A percentile compares a stretch with the other conserved stretches of the same genome.
phyloP scores from a whole-genome alignment of 1,139 yeast species.

The Lodderomyces theae region DNA sequence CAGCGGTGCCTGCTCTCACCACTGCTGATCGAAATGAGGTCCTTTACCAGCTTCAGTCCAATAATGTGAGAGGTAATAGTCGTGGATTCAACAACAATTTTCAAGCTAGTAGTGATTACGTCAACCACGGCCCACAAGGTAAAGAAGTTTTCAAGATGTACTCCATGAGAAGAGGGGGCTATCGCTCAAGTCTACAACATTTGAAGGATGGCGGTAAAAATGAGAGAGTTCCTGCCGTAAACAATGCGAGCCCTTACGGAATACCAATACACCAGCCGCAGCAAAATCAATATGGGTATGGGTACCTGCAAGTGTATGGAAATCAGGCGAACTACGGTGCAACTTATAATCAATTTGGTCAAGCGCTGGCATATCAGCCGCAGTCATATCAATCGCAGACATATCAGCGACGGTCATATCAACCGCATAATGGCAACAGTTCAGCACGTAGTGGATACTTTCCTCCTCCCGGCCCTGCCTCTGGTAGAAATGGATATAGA shows the following conservation, averaged over 20 bases:
- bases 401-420: too few relatives aligned
- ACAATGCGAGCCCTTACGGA: conserved; percentile 2
- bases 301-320: neutral
- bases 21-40: conserved; percentile 70
- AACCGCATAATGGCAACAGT: conserved; percentile 8
- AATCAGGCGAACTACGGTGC: neutral
- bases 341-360: neutral
- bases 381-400: too few relatives aligned
- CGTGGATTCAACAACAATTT: conserved; percentile 17
- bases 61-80: conserved; percentile 18
- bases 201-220: conserved; percentile 12
- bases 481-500: conserved; percentile 21
- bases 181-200: conserved; percentile 29
- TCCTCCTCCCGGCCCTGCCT: conserved; percentile 11
- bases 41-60: conserved; percentile 25
- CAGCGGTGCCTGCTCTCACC: conserved; percentile 59
- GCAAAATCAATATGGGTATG: neutral
- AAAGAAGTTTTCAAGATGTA: conserved; percentile 32
- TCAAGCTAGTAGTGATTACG: conserved; percentile 36
- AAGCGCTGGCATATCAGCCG: neutral
- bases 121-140: conserved; percentile 44
- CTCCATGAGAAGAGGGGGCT: conserved; percentile 43
- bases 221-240: neutral
- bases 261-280: conserved; percentile 4
- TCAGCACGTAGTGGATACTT: conserved; percentile 13